These are phyloP conservation scores for Skeletonema costatum DNA, from an alignment of 108 stramenopile genomes.

Conservation along the genomic window DNA sequence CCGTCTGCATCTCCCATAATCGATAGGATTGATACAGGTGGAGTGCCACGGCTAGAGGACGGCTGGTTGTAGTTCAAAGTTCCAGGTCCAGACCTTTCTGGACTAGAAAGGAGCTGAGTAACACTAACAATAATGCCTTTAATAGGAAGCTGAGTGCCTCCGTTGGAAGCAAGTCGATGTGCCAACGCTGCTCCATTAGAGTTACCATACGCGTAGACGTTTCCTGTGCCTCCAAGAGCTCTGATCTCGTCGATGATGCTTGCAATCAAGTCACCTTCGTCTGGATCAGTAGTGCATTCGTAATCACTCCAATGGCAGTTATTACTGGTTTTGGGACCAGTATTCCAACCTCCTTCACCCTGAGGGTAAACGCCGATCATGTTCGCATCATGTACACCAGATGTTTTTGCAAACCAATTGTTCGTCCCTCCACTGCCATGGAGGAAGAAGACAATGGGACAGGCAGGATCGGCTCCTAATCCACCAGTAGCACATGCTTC, in stretches of 20 bases:
- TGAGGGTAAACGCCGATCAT: conserved; percentile 5
- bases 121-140: conserved; percentile 20
- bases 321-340: conserved; percentile 6
- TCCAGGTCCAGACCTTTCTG: conserved; percentile 15
- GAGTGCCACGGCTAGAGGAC: conserved; percentile 5
- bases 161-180: conserved; percentile 13
- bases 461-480: background rate
- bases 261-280: conserved; percentile 20
- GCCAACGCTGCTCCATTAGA: conserved; percentile 9
- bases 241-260: conserved; percentile 1
- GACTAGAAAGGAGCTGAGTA: background rate
- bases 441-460: conserved; percentile 9
- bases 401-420: background rate
- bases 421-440: conserved; percentile 13
- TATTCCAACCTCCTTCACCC: conserved; percentile 15
- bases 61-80: conserved; percentile 15
- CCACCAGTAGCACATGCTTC: conserved; percentile 4
- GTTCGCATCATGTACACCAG: conserved; percentile 7
- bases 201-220: conserved; percentile 4
- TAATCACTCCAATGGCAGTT: conserved; percentile 7
- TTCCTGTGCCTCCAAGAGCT: conserved; percentile 1
- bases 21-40: conserved; percentile 9
- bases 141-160: conserved; percentile 4
- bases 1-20: conserved; percentile 9
- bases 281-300: conserved; percentile 15